These are phyloP conservation scores for Tricladium varicosporioides DNA, from an alignment of 2,329 filamentous ascomycete species.

Conservation along the genomic window DNA sequence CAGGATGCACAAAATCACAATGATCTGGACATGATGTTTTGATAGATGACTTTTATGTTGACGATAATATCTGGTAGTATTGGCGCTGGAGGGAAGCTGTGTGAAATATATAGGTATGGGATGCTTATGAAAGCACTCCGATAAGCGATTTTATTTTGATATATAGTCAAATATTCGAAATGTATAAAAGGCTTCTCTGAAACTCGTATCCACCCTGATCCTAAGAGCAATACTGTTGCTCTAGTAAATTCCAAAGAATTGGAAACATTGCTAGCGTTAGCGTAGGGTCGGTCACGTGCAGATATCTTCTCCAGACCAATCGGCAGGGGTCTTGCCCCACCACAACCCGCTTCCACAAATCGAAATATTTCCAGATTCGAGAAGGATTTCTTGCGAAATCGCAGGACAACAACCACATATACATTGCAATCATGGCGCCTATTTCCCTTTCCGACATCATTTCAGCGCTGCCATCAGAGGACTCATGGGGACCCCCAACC, in stretches of 20 bases:
- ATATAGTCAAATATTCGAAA: too few species aligned
- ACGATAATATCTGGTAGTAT: background rate
- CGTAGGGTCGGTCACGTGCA: background rate
- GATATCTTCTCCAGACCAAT: background rate
- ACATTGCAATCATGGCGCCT: slow-evolving; percentile 45
- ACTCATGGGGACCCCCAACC: slow-evolving; percentile 83
- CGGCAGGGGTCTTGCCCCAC: slow-evolving; percentile 17
- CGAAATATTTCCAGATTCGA: slow-evolving; percentile 15
- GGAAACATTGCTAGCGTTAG: too few species aligned
- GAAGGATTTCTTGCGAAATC: slow-evolving; percentile 9
- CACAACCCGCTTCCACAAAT: slow-evolving; percentile 23
- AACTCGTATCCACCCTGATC: too few species aligned
- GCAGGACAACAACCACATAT: slow-evolving; percentile 5
- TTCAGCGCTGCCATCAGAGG: slow-evolving; percentile 68
- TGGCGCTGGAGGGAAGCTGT: background rate
- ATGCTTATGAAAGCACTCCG: too few species aligned
- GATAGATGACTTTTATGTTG: background rate
- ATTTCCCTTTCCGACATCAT: slow-evolving; percentile 64
- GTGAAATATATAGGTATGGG: background rate
- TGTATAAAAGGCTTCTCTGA: too few species aligned
- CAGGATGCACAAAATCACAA: slow-evolving; percentile 19
- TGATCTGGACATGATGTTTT: slow-evolving; percentile 11
- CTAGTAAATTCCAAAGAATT: too few species aligned
- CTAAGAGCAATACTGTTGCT: too few species aligned
- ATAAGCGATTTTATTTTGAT: too few species aligned